Evolutionary conservation across 169 alveolate genomes (phyloP), one percentile per base, ranked within the genome.

Genomic region (Plasmodium chabaudi): DNA sequence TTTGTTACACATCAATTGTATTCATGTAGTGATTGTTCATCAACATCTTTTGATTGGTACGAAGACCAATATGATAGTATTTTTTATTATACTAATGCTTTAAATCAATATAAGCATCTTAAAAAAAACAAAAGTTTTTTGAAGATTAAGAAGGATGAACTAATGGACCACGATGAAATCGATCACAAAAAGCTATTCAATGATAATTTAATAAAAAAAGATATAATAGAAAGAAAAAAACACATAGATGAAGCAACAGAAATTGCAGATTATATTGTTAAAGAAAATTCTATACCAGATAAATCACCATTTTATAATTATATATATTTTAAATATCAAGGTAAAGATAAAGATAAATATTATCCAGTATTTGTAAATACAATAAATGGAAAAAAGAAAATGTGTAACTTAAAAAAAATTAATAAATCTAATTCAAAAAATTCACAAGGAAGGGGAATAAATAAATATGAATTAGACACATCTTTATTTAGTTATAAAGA

Each of bases 21-120:
- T 64, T n/a, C 57, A 10, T 79, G 89, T 27, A 79, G 89, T 67
- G 89, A 79, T 39, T 79, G 89, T 13, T 79, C 89, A 23, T 79
- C 89, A n/a, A 67, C 72, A 21, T 67, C 89, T 21, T 79, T 79
- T 49, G 68, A 82, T 47, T 79, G 89, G 89, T 46, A 79, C 15
- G 67, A 71, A 15, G 63, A 79, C 9, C 47, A 64, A 21, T 65
- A 79, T 17, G 89, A 79, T 60, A 70, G 67, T 34, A 13, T 79
- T 21, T 79, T 79, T 47, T 79, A 79, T 42, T 79, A 65, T 49
- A 34, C 84, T 17, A 79, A 67, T 55, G 53, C 65, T 34, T 23
- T 79, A 19, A 79, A 67, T 27, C 84, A 79, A 34, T 79, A 79
- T 53, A 79, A 67, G 27, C 44, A 70, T 17, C 42, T 79, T 25